Evolutionary conservation across 331 rosid genomes (phyloP).

Genomic region (Quercus lobata): DNA sequence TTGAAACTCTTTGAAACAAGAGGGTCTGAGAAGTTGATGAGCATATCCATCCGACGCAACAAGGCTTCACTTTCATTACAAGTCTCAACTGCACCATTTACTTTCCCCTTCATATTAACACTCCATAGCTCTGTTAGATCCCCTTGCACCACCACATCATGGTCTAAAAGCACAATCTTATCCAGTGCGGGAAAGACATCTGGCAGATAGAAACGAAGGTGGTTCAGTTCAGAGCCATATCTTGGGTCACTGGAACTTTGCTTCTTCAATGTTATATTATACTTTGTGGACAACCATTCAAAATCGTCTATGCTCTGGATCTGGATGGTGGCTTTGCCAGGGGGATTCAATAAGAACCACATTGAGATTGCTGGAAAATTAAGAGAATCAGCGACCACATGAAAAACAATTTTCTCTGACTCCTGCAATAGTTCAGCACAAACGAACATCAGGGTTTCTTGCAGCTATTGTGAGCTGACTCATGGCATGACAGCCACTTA

Average conservation of each 20-base stretch:
- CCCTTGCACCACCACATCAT: constrained; percentile 89
- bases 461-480: neutral
- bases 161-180: constrained; percentile 79
- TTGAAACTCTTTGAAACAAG: constrained; percentile 60
- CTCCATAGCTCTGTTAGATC: constrained; percentile 79
- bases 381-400: constrained; percentile 84
- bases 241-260: constrained; percentile 61
- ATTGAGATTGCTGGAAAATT: constrained; percentile 86
- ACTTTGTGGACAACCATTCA: constrained; percentile 54
- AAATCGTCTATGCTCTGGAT: constrained; percentile 69
- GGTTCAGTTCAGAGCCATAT: constrained; percentile 79
- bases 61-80: constrained; percentile 58
- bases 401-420: constrained; percentile 78
- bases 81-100: constrained; percentile 72
- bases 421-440: constrained; percentile 49
- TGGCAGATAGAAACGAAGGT: constrained; percentile 89
- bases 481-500: neutral
- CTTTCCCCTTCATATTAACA: constrained; percentile 66
- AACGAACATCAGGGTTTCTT: constrained; percentile 16
- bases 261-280: constrained; percentile 34
- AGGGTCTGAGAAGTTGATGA: constrained; percentile 88
- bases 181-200: constrained; percentile 66
- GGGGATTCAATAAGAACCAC: constrained; percentile 95
- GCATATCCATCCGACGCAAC: constrained; percentile 55
- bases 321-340: constrained; percentile 71